Percentiles rank a stretch among this genome's conserved stretches.
Evolutionary conservation across 768 basidiomycete genomes (phyloP).

Genomic region (Collybiopsis confluens): DNA sequence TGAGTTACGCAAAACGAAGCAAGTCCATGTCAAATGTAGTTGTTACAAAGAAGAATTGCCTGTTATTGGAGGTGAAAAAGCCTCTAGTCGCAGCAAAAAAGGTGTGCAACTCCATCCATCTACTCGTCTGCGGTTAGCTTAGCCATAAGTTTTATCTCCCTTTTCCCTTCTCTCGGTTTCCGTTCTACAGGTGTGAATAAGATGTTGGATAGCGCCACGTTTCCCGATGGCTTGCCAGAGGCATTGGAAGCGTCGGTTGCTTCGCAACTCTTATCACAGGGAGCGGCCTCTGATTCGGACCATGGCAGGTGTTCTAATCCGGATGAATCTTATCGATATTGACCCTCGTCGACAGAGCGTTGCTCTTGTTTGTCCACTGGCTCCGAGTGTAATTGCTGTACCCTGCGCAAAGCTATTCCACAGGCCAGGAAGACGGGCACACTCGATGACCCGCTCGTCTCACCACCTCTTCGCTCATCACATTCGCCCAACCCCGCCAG

Average conservation of each 20-base stretch:
- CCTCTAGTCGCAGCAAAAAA: conserved; percentile 47
- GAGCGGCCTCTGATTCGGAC: conserved; percentile 55
- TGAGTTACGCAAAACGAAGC: conserved; percentile 79
- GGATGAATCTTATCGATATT: conserved; percentile 41
- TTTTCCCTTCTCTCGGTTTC: conserved; percentile 18
- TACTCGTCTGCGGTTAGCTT: conserved; percentile 26
- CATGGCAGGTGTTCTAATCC: conserved; percentile 51
- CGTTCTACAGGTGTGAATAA: conserved; percentile 46
- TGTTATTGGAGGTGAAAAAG: conserved; percentile 47
- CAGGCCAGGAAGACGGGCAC: conserved; percentile 25
- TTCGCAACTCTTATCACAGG: conserved; percentile 40
- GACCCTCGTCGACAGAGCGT: conserved; percentile 32
- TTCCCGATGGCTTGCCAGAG: conserved; percentile 73
- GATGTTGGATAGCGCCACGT: conserved; percentile 69
- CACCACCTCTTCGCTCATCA: conserved; percentile 8
- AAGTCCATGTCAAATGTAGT: conserved; percentile 82
- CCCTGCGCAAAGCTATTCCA: conserved; percentile 40
- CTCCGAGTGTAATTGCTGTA: conserved; percentile 55
- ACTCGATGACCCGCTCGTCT: conserved; percentile 11
- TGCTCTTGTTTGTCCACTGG: conserved; percentile 47
- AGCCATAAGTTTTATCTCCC: conserved; percentile 40
- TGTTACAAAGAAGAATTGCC: conserved; percentile 70
- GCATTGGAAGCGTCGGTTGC: conserved; percentile 64
- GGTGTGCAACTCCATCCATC: conserved; percentile 43
- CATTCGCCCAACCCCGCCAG: conserved; percentile 13